Base-by-base conservation (phyloP, 2,329 filamentous ascomycete species). In the Fusarium caatingaense region DNA sequence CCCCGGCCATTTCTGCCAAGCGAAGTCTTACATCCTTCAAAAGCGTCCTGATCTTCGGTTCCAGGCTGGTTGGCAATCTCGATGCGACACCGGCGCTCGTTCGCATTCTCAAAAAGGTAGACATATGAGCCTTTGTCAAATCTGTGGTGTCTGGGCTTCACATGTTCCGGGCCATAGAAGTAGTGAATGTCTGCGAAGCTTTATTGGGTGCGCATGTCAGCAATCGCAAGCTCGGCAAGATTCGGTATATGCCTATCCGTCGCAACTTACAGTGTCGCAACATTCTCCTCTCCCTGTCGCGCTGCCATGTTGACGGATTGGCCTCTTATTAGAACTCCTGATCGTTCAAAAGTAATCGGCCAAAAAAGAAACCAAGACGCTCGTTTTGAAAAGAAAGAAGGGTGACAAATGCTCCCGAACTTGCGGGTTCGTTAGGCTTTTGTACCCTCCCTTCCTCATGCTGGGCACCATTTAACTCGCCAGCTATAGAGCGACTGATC, bases 181-280 rank as follows among this genome's bases (percentile, higher is more conserved):
- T 94, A 94, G 78, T 94, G 92, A 56, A 94, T 78, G 76, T 95
- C 92, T 68, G 88, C 91, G 75, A 93, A 94, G 74, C 92, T 94
- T 62, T 7, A 40, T 55, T 16, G 20, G 41, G 18, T 13, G 41
- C 41, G 21, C 16, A 28, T 58, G 71, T 72, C 56, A 71, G 65
- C 30, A 32, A 45, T 27, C 27, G 30, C 28, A n/a, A 28, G 28
- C 25, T 46, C 18, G n/a, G 23, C 25, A 41, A 34, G 56, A 11
- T 62, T 53, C 44, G 28, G 34, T 23, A n/a, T 37, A 3, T 37
- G 34, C 12, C 18, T 37, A n/a, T 7, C 3, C 10, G 28, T 58
- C 47, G 50, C 47, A 56, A 80, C 84, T 81, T 74, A 86, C 84
- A 86, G 80, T 28, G 83, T 85, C 47, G 83, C 83, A 56, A 84